These are phyloP conservation scores for Paecilomyces sp. DNA, from an alignment of 2,329 filamentous ascomycete species.

Conservation along the genomic window DNA sequence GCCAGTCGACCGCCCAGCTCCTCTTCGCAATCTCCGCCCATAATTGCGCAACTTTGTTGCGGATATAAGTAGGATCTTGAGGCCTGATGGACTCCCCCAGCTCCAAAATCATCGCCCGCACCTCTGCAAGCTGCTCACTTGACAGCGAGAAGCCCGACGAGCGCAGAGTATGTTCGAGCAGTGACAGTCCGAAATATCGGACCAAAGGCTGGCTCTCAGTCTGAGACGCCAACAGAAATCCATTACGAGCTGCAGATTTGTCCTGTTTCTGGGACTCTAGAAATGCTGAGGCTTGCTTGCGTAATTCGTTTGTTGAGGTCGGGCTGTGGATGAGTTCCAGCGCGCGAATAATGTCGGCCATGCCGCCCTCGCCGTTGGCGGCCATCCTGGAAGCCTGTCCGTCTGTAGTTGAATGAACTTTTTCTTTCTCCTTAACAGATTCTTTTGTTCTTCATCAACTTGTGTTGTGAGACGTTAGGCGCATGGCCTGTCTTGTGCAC, in stretches of 20 bases:
- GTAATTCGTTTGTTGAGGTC: slow-evolving; percentile 69
- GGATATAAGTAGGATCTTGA: slow-evolving; percentile 71
- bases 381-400: slow-evolving; percentile 16
- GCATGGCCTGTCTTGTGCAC: neutral
- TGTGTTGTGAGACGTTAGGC: neutral
- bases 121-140: slow-evolving; percentile 56
- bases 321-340: slow-evolving; percentile 82
- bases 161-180: slow-evolving; percentile 83
- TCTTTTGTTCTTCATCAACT: neutral
- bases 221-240: slow-evolving; percentile 74
- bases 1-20: slow-evolving; percentile 88
- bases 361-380: slow-evolving; percentile 28
- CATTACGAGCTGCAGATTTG: slow-evolving; percentile 73
- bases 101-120: slow-evolving; percentile 71
- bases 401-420: neutral
- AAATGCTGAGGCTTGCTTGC: slow-evolving; percentile 74
- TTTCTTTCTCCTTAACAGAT: neutral
- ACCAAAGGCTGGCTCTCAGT: slow-evolving; percentile 69
- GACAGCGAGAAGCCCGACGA: slow-evolving; percentile 75
- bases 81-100: slow-evolving; percentile 65
- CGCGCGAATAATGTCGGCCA: slow-evolving; percentile 64
- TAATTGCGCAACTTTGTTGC: slow-evolving; percentile 89
- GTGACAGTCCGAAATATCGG: slow-evolving; percentile 85
- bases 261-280: slow-evolving; percentile 79
- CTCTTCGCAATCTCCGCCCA: slow-evolving; percentile 95